Conservation (phyloP, 2,329 filamentous ascomycete genomes). For the Xylariales sp. region DNA sequence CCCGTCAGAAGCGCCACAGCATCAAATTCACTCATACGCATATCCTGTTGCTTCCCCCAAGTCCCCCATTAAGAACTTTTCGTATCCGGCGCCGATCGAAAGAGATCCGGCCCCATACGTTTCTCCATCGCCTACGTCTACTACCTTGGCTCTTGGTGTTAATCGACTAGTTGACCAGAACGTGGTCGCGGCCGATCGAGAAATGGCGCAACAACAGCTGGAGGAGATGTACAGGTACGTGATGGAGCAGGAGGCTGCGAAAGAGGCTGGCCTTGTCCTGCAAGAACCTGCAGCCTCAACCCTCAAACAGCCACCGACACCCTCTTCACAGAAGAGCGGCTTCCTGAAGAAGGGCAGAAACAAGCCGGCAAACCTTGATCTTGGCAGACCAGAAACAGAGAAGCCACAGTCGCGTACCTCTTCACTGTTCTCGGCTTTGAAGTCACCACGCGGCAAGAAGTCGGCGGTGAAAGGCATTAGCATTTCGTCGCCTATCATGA, state of each 20-base stretch:
- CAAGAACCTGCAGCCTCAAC: constrained; percentile 38
- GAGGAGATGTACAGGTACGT: constrained; percentile 89
- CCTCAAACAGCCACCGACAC: constrained; percentile 20
- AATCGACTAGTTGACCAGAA: constrained; percentile 71
- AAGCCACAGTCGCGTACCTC: constrained; percentile 53
- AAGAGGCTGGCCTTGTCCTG: constrained; percentile 49
- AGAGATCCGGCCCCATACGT: constrained; percentile 37
- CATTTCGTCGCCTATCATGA: constrained; percentile 64
- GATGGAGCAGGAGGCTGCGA: constrained; percentile 78
- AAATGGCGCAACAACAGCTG: constrained; percentile 74
- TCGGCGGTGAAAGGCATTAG: constrained; percentile 40
- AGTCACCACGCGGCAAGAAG: constrained; percentile 53
- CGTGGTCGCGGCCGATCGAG: constrained; percentile 69
- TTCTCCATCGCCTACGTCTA: constrained; percentile 42
- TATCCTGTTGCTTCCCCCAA: constrained; percentile 30
- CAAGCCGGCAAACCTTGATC: constrained; percentile 33
- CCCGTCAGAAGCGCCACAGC: constrained; percentile 18
- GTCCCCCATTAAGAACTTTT: constrained; percentile 43
- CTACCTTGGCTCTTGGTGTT: constrained; percentile 50
- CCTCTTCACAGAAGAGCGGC: constrained; percentile 36
- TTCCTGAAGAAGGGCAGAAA: constrained; percentile 38
- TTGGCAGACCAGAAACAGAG: constrained; percentile 38
- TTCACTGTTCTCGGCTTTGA: constrained; percentile 56
- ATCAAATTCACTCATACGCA: constrained; percentile 14
- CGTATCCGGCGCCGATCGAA: constrained; percentile 40